Evolutionary conservation across 257 asterid species (phyloP), one percentile per base, ranked within the genome.

Genomic region (Nicotiana benthamiana): DNA sequence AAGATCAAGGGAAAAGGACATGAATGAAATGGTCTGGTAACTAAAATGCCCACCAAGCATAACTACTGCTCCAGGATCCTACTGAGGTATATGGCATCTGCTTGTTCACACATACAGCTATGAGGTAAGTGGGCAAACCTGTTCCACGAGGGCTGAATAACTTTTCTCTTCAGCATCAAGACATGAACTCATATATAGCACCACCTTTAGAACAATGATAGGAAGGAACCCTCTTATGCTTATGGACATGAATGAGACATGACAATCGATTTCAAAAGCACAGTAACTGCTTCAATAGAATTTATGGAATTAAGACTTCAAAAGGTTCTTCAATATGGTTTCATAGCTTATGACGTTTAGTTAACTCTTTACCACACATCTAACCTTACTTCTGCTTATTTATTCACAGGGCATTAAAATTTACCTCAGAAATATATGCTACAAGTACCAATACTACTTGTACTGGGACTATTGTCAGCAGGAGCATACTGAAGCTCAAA

Each of bases 401-500:
- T 74, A 74, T 74, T 48, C 79, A 60, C 81, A 77, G 10, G 2
- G 48, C 48, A 40, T 40, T 40, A 59, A 43, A 43, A 22, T 32
- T 10, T 68, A 20, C 26, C 24, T 51, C 32, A 32, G 28, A 30
- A 28, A 51, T 28, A 1, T 77, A 56, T 43, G 32, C n/a, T 24
- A 77, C 32, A 4, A 59, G 40, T 9, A 64, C 28, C n/a, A 53
- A 60, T 28, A 80, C 72, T 20, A 51, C 79, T 75, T 63, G 78
- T 24, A 81, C 62, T 40, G 28, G 43, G 9, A 80, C 80, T 43
- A 80, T 54, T 11, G 20, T 75, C 61, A 51, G 74, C 80, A n/a
- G 59, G 27, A 76, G 77, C 57, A 64, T 32, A 75, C 26, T 18
- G 40, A 26, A 59, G 57, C n/a, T 89, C 86, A 92, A 7, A 87